Percentiles rank a stretch among this genome's conserved stretches.
phyloP scores from a whole-genome alignment of 257 asterid species.

The Euphrasia confusa region DNA sequence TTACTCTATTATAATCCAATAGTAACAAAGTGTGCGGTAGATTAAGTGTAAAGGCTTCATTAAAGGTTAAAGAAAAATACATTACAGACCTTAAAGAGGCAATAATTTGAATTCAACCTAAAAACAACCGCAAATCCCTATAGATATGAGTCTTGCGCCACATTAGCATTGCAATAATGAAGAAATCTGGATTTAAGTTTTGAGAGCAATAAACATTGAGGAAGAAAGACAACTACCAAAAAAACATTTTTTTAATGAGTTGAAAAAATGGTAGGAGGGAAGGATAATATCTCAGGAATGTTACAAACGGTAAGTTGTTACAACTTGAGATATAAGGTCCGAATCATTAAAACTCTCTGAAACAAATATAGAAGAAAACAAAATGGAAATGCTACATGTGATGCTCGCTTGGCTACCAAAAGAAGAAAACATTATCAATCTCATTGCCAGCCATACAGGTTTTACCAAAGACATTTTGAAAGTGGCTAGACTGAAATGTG shows the following conservation, averaged over 20 bases:
- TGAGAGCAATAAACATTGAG: too few species aligned
- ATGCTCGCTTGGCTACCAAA: background rate
- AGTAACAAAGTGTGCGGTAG: background rate
- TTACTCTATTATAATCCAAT: background rate
- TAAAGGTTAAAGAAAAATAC: conserved; percentile 1
- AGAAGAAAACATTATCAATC: background rate
- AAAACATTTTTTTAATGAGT: background rate
- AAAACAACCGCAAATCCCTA: background rate
- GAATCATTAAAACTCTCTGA: background rate
- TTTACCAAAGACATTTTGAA: conserved; percentile 12
- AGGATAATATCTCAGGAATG: background rate
- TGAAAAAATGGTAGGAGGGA: background rate
- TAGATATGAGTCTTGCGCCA: conserved; percentile 6
- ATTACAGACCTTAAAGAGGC: background rate
- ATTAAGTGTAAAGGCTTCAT: background rate
- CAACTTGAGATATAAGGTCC: background rate
- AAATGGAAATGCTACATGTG: background rate
- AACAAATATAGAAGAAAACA: background rate
- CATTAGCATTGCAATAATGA: background rate
- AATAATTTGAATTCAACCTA: conserved; percentile 2
- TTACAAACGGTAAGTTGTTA: background rate
- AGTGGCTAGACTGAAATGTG: background rate
- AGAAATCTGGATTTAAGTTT: too few species aligned
- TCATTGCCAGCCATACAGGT: background rate
- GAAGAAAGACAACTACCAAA: background rate